Conservation (phyloP, 73 alveolate genomes). For the Halteria grandinella region DNA sequence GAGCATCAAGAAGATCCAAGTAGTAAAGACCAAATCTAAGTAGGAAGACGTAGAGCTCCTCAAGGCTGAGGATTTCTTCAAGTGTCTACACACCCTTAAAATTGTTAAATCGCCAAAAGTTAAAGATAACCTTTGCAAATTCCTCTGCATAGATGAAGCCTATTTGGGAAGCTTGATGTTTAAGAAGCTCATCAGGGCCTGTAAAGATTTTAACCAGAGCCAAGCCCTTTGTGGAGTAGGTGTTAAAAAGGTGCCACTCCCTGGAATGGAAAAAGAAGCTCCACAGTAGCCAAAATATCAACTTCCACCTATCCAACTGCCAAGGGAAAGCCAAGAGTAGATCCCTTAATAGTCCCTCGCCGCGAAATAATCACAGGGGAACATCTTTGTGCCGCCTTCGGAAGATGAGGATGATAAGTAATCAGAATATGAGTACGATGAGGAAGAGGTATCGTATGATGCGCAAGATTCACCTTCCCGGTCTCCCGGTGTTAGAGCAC, state of each 20-base stretch:
- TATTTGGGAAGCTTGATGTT: background rate
- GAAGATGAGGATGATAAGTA: constrained; percentile 18
- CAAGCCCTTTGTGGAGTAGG: constrained; percentile 2
- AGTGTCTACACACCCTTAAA: background rate
- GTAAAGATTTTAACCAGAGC: background rate
- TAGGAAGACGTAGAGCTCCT: constrained; percentile 13
- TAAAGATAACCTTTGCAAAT: background rate
- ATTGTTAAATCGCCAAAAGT: background rate
- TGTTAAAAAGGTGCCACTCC: background rate
- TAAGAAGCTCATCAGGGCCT: constrained; percentile 8
- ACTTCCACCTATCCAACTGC: background rate
- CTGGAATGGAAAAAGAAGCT: background rate
- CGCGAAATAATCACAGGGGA: no score
- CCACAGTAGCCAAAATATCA: background rate
- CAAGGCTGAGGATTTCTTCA: constrained; percentile 15
- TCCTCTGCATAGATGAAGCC: constrained; percentile 28
- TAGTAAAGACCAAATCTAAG: constrained; percentile 18
- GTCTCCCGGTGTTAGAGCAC: no score
- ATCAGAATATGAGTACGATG: constrained; percentile 4
- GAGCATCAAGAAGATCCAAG: background rate
- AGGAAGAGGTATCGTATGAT: constrained; percentile 19
- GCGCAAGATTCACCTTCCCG: constrained; percentile 17
- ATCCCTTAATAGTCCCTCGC: background rate
- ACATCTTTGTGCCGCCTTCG: background rate
- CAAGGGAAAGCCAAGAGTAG: background rate